Evolutionary conservation across 148 eudicot species (phyloP), one percentile per base, ranked within the genome.

Genomic region (Vaccinium macrocarpon): DNA sequence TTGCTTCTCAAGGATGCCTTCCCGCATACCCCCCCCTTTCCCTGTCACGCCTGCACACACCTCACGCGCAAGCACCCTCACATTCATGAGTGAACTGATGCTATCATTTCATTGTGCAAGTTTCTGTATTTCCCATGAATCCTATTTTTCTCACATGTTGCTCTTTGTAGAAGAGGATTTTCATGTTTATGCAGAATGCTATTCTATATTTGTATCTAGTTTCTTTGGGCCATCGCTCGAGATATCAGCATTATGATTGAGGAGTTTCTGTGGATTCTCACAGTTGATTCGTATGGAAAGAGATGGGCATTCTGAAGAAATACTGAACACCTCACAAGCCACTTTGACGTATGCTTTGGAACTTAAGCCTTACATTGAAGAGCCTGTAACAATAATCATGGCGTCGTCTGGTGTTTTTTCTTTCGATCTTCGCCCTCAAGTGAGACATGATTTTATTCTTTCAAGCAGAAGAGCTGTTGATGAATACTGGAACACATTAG

Each of bases 401-500:
- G 78, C 89, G 29, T 91, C 93, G 74, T 83, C 86, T 82, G 88
- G 89, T 72, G 81, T 87, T 82, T 57, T 84, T 79, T 88, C 90
- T 80, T 87, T 84, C 74, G 99, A 96, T 90, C 91, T 93, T 82
- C 95, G 99, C 49, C 99, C 97, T 81, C 95, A 92, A 85, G 85
- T 91, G 68, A 97, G 98, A 86, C 98, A 97, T 82, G 98, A 97
- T 90, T 97, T 97, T 87, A 86, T 91, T 84, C 91, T 97, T 85
- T 91, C 94, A 82, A 93, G 94, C 84, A 86, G 88, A 81, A 93
- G 89, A 86, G 98, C 96, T 91, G 88, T 93, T 76, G 97, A 94
- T 87, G 96, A 93, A 78, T 97, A 95, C 88, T 97, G 99, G 99
- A 91, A 89, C 77, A 97, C 99, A 25, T 90, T 97, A 88, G 98